These are phyloP conservation scores for Apodospora peruviana DNA, from an alignment of 495 filamentous ascomycete genomes.

Conservation along the genomic window DNA sequence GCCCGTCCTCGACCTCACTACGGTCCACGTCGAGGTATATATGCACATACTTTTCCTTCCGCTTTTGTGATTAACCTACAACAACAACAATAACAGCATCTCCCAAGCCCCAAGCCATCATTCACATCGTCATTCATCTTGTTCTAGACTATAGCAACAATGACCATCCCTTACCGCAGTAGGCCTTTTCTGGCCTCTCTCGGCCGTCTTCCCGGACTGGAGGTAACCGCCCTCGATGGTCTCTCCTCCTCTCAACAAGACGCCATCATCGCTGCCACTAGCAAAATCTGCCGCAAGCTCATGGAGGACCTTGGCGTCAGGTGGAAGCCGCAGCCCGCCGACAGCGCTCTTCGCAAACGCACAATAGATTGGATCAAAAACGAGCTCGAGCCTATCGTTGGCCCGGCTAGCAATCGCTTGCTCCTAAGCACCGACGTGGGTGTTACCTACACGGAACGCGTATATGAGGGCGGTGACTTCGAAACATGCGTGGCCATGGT, in stretches of 20 bases:
- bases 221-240: slow-evolving; percentile 3
- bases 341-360: slow-evolving; percentile 1
- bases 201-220: slow-evolving; percentile 3
- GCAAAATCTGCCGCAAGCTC: slow-evolving; percentile 10
- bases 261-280: slow-evolving; percentile 2
- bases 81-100: no score
- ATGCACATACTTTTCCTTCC: no score
- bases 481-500: slow-evolving; percentile 6
- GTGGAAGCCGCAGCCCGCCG: slow-evolving; percentile 9
- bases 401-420: slow-evolving; percentile 6
- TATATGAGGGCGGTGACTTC: slow-evolving; percentile 7
- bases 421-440: slow-evolving; percentile 6
- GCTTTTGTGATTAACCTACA: no score
- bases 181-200: neutral
- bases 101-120: no score
- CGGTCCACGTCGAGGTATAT: no score
- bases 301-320: slow-evolving; percentile 9
- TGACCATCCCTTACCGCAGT: no score
- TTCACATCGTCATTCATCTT: no score
- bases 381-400: slow-evolving; percentile 4
- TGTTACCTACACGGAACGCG: slow-evolving; percentile 2
- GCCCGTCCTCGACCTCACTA: no score
- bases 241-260: slow-evolving; percentile 1
- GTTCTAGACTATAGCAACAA: no score
- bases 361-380: slow-evolving; percentile 8